Conservation (phyloP, 1,284 basidiomycete species). For the Exobasidium rhododendri region DNA sequence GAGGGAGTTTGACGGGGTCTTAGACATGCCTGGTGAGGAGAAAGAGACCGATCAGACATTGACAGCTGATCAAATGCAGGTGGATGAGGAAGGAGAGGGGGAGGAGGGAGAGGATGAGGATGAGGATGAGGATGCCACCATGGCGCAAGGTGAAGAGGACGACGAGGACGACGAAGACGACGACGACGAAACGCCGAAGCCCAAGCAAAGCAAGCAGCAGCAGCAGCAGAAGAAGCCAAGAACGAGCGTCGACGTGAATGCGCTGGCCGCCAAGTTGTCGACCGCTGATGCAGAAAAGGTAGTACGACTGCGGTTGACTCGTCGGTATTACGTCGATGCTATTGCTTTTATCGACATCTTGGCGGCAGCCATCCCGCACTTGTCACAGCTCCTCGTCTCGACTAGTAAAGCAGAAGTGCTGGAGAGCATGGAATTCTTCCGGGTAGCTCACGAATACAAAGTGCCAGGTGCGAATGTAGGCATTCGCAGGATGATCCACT, state of each 20-base stretch:
- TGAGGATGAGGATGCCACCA: conserved; percentile 54
- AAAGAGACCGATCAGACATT: conserved; percentile 54
- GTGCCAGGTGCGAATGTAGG: conserved; percentile 65
- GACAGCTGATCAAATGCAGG: neutral
- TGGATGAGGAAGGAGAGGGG: conserved; percentile 49
- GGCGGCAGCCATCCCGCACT: conserved; percentile 71
- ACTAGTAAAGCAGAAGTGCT: conserved; percentile 90
- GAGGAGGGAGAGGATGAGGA: conserved; percentile 51
- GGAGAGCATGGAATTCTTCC: conserved; percentile 93
- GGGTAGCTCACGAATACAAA: conserved; percentile 76
- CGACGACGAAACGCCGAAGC: conserved; percentile 33
- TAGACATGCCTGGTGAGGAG: conserved; percentile 42
- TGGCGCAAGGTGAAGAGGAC: conserved; percentile 3
- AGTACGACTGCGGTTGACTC: conserved; percentile 71
- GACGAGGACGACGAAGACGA: neutral
- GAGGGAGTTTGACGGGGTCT: conserved; percentile 53
- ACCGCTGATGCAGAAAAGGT: conserved; percentile 55
- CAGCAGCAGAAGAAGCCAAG: conserved; percentile 10
- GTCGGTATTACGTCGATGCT: conserved; percentile 83
- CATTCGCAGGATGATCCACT: conserved; percentile 92
- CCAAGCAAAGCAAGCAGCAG: conserved; percentile 16
- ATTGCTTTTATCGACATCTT: conserved; percentile 79
- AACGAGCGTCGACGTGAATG: conserved; percentile 29
- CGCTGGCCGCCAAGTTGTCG: conserved; percentile 40
- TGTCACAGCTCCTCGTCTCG: conserved; percentile 77